Conservation (phyloP, 805 yeast genomes). For the Kluyveromyces aestuarii region DNA sequence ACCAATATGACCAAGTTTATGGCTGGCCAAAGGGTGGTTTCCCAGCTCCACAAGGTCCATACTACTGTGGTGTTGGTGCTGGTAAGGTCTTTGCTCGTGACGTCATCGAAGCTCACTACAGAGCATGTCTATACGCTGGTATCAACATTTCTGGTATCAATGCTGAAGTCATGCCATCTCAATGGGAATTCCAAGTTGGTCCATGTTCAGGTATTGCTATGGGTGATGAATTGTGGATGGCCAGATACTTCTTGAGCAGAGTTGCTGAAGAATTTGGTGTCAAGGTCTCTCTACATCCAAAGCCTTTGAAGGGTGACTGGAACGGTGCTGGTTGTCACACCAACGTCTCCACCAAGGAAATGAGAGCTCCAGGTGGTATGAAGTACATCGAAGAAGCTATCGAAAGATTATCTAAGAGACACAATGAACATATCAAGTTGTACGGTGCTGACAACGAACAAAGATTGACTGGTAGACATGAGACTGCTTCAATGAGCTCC, state of each 20-base stretch:
- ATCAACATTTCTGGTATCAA: slow-evolving; percentile 88
- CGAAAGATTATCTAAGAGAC: slow-evolving; percentile 91
- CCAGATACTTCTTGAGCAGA: slow-evolving; percentile 86
- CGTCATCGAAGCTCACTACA: slow-evolving; percentile 97
- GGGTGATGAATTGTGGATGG: slow-evolving; percentile 98
- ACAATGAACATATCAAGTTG: slow-evolving; percentile 87
- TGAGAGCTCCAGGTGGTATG: slow-evolving; percentile 97
- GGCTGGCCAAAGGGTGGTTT: slow-evolving; percentile 99
- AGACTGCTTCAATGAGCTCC: slow-evolving; percentile 87
- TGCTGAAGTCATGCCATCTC: slow-evolving; percentile 99
- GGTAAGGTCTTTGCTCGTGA: slow-evolving; percentile 98
- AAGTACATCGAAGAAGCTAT: slow-evolving; percentile 86
- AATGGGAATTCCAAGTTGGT: slow-evolving; percentile 99
- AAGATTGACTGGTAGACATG: slow-evolving; percentile 97
- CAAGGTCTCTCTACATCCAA: slow-evolving; percentile 98
- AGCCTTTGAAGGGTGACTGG: slow-evolving; percentile 98
- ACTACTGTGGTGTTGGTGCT: slow-evolving; percentile 99
- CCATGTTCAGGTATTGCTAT: slow-evolving; percentile 91
- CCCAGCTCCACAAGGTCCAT: slow-evolving; percentile 99
- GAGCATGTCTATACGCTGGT: slow-evolving; percentile 94
- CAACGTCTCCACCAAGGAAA: slow-evolving; percentile 83
- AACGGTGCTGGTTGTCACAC: slow-evolving; percentile 99
- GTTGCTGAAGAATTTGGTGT: slow-evolving; percentile 99
- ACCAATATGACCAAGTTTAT: slow-evolving; percentile 78
- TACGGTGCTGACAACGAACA: slow-evolving; percentile 92